Evolutionary conservation across 805 yeast species (phyloP).

Genomic region (Lachancea dasiensis): DNA sequence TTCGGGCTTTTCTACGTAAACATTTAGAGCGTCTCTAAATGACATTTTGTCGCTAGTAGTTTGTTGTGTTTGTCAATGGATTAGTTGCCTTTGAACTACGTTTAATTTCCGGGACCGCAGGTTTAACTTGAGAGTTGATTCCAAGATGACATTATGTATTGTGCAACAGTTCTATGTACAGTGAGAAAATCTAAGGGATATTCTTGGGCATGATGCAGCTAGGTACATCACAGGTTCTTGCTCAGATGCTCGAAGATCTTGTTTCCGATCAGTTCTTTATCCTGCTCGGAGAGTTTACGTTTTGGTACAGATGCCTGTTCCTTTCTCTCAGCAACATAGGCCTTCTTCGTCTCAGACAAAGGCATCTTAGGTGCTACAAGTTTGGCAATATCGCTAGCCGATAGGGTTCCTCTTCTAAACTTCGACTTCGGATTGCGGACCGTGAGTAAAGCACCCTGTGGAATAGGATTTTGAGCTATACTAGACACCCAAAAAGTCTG

Average conservation of each 20-base stretch:
- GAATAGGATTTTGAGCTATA: slow-evolving; percentile 61
- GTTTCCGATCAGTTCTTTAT: slow-evolving; percentile 39
- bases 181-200: too few species aligned
- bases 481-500: slow-evolving; percentile 72
- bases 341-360: slow-evolving; percentile 53
- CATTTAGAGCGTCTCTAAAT: slow-evolving; percentile 42
- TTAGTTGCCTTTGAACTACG: background rate
- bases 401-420: slow-evolving; percentile 56
- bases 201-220: too few species aligned
- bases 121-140: too few species aligned
- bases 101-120: background rate
- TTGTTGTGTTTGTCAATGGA: background rate
- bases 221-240: slow-evolving; percentile 10
- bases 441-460: slow-evolving; percentile 55
- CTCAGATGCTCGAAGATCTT: slow-evolving; percentile 17
- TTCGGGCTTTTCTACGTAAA: slow-evolving; percentile 45
- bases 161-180: slow-evolving; percentile 5
- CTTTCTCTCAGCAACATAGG: slow-evolving; percentile 50
- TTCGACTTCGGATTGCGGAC: slow-evolving; percentile 75
- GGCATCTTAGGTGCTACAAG: slow-evolving; percentile 77
- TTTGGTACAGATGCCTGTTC: slow-evolving; percentile 40
- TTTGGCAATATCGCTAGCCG: slow-evolving; percentile 55
- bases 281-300: slow-evolving; percentile 38
- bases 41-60: slow-evolving; percentile 31
- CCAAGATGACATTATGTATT: slow-evolving; percentile 1